A percentile compares a stretch with the other conserved stretches of the same genome.
These are phyloP conservation scores for Alternaria longipes DNA, from an alignment of 2,329 filamentous ascomycete genomes.

Conservation along the genomic window DNA sequence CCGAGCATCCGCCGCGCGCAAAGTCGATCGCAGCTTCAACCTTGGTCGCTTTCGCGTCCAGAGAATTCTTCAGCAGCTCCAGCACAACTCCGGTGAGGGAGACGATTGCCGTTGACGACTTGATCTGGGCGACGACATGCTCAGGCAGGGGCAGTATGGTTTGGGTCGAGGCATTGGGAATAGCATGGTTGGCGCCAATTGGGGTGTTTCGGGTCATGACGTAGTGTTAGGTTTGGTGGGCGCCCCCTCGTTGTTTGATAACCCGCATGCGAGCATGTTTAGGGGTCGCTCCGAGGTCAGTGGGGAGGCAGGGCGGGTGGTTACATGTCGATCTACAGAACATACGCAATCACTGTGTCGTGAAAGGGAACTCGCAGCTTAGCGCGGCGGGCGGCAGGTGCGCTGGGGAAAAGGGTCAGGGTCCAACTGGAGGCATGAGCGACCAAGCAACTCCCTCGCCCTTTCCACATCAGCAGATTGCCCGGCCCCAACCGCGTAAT, in stretches of 20 bases:
- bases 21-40: slow-evolving; percentile 79
- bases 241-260: slow-evolving; percentile 9
- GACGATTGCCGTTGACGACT: slow-evolving; percentile 82
- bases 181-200: slow-evolving; percentile 4
- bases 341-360: slow-evolving; percentile 12
- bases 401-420: slow-evolving; percentile 29
- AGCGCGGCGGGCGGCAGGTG: slow-evolving; percentile 15
- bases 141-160: slow-evolving; percentile 73
- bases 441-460: neutral
- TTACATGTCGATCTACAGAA: slow-evolving; percentile 18
- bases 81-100: slow-evolving; percentile 75
- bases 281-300: slow-evolving; percentile 4
- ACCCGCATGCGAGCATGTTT: slow-evolving; percentile 19
- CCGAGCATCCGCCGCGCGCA: slow-evolving; percentile 74
- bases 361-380: slow-evolving; percentile 10
- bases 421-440: slow-evolving; percentile 25
- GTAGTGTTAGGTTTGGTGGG: slow-evolving; percentile 12
- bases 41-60: slow-evolving; percentile 78
- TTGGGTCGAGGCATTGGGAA: neutral
- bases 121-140: slow-evolving; percentile 79
- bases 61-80: slow-evolving; percentile 80
- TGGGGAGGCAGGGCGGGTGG: slow-evolving; percentile 6
- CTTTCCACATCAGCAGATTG: slow-evolving; percentile 6
- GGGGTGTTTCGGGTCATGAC: slow-evolving; percentile 23
- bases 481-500: slow-evolving; percentile 5